Base-by-base conservation (phyloP, 495 filamentous ascomycete species). In the Oidiodendron maius region DNA sequence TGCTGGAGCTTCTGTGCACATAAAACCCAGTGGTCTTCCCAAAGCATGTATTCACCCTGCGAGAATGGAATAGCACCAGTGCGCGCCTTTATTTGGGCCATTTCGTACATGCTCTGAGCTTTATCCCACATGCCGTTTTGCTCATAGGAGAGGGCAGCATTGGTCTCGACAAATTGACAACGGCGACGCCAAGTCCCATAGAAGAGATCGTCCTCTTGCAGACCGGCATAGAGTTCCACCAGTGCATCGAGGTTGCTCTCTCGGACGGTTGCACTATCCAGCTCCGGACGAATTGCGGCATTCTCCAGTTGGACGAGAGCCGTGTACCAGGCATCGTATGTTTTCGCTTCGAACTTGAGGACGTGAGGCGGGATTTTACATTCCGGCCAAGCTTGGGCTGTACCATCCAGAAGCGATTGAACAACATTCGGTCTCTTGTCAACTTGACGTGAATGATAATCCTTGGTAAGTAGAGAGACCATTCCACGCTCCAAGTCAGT, bases 81-180 rank as follows among this genome's bases (percentile, higher is more conserved):
- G 28, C 94, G 80, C 36, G 94, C 91, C 64, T 96, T 99, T 62
- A 96, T 91, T 66, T 97, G 94, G 0, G 93, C 94, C 36, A 80
- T 82, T 61, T 99, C 94, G 65, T 96, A 99, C 69, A 96, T 83
- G 55, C 84, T 81, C 64, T 97, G 94, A 11, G 94, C 87, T 61
- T 96, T 96, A 53, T 96, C 93, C 93, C 94, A 99, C 85, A 96
- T 95, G 20, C 94, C 94, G 58, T 93, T 91, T 60, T 99, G 94
- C 67, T 99, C 94, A 56, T 95, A 99, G 0, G 94, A 99, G 8
- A 99, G 69, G 0, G 90, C 94, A 20, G 91, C 85, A 57, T 97
- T 99, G 10, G 91, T 96, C 67, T 97, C 94, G 4, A 96, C 82
- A 58, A 93, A 99, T 57, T 93, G 86, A 60, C 88, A 94, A 32